Evolutionary conservation across 2,329 filamentous ascomycete genomes (phyloP), one percentile per base, ranked within the genome.

Genomic region (Colletotrichum spinosum): DNA sequence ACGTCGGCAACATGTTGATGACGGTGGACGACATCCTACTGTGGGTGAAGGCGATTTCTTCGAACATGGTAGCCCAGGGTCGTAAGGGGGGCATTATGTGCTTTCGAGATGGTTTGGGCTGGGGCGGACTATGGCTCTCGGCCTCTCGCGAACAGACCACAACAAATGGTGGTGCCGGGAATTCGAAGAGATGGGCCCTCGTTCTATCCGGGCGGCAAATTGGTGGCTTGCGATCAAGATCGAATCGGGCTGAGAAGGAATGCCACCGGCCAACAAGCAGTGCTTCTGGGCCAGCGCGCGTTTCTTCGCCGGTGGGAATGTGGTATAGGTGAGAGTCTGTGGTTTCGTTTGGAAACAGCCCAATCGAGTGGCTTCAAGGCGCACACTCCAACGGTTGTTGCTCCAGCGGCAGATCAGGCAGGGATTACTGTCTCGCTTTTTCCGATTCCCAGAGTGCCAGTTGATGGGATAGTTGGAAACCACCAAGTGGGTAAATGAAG

Each of bases 1-100:
- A 78, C 1, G 79, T 76, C 4, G 86, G 86, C 8, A 88, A 80
- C 62, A 88, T 80, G 6, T 81, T 79, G 72, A 84, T 86, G 13
- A 88, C 77, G 65, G 82, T 81, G 25, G 83, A 84, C 50, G 81
- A 75, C 55, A 75, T 72, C 55, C 74, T 73, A 55, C 73, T 72
- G 48, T 74, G 73, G 12, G 76, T 75, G 64, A 75, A 69, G 45
- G 74, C 71, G 55, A 74, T 65, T 55, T 75, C 72, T 35, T 72
- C 71, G 3, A 74, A 70, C 46, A 69, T 62, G 35, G 72, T 67
- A 39, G 42, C 60, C 67, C 67, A 68, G 38, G 60, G 64, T 25
- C 67, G 64, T 37, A 67, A 55, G 11, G 67, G 55, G 42, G 64
- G 63, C 67, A 68, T 68, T 58, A 39, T 60, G 39, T 53, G 61